Evolutionary conservation across 768 basidiomycete species (phyloP).

Genomic region (Suillus decipiens): DNA sequence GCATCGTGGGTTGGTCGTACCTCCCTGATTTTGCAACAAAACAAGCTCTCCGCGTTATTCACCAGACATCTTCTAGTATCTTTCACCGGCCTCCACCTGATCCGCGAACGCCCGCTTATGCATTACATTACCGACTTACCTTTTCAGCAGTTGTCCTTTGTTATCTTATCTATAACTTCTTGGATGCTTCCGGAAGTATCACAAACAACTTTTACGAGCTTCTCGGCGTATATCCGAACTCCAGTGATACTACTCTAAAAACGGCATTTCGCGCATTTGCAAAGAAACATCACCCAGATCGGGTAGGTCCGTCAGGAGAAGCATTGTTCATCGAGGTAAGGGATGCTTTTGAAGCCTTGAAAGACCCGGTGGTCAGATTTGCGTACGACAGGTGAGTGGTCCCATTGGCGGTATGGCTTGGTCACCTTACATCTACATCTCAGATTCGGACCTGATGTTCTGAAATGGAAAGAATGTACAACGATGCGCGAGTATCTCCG

Average conservation of each 20-base stretch:
- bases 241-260: constrained; percentile 70
- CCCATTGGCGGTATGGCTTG: constrained; percentile 4
- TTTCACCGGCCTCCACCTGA: constrained; percentile 39
- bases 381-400: constrained; percentile 77
- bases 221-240: constrained; percentile 59
- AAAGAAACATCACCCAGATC: constrained; percentile 74
- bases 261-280: constrained; percentile 76
- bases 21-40: constrained; percentile 64
- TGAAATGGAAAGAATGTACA: constrained; percentile 67
- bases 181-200: constrained; percentile 56
- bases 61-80: constrained; percentile 36
- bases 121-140: constrained; percentile 62
- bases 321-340: constrained; percentile 68
- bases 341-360: constrained; percentile 77
- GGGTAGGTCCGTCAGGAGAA: constrained; percentile 57
- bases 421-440: constrained; percentile 12
- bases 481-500: constrained; percentile 70
- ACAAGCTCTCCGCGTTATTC: constrained; percentile 48
- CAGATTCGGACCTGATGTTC: constrained; percentile 78
- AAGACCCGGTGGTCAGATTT: constrained; percentile 75
- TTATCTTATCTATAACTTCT: constrained; percentile 67
- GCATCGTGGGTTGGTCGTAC: constrained; percentile 64
- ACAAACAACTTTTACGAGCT: constrained; percentile 79
- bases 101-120: constrained; percentile 45
- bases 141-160: constrained; percentile 64